Base-by-base conservation (phyloP, 805 yeast genomes). In the Diddensiella caesifluorescens region DNA sequence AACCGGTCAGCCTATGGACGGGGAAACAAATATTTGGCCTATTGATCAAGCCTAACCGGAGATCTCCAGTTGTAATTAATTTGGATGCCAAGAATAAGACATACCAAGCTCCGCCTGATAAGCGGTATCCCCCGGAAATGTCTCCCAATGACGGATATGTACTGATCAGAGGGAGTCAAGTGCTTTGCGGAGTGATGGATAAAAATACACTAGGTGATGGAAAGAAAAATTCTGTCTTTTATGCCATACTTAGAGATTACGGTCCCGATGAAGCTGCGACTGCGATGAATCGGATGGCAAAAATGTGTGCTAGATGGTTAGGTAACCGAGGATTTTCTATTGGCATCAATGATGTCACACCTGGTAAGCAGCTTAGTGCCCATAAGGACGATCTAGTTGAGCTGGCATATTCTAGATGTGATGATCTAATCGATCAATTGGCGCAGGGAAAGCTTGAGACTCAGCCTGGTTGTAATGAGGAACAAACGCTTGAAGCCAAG, bases 241-340 rank as follows among this genome's bases (percentile, higher is more conserved):
- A 94, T 60, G 87, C 97, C 0, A 92, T 92, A 50, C 67, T 92
- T 46, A 74, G 98, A 65, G 99, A 92, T 61, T 89, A 82, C 61
- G 98, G 99, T n/a, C 84, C 98, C 4, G 83, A 80, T 51, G 96
- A 83, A 54, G 97, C 98, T 1, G 96, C 96, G 2, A 69, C 68
- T 20, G 95, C 97, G 4, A 92, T 92, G 98, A 90, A 94, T 64
- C 73, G 98, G 61, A 89, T 92, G 97, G 96, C 99, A n/a, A 94
- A 94, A 65, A 67, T 94, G 54, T 89, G 97, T 72, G 97, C 99
- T 1, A 72, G 99, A 56, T 92, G 67, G 62, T 70, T 92, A 57
- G 99, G 97, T 47, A 86, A 89, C 57, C 73, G 97, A 43, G 99
- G 99, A 0, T 92, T 92, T 56, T 87, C 96, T 1, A 94, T 92